Conservation (phyloP, 192 early-diverging fungal species). For the Dimargaris xerosporica region DNA sequence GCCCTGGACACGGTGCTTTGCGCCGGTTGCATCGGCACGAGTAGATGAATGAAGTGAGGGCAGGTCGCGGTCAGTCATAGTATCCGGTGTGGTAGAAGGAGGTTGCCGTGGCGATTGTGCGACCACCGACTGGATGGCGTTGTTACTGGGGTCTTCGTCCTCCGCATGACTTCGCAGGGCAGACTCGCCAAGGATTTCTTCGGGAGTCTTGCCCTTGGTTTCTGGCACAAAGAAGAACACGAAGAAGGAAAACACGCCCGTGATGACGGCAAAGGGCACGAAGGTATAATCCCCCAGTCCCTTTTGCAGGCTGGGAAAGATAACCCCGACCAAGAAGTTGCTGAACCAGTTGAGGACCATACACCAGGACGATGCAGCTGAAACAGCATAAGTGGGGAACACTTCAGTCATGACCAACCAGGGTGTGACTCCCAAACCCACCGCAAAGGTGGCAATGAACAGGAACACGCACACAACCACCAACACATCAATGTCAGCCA, state of each 20-base stretch:
- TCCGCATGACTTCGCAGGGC: neutral
- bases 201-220: slow-evolving; percentile 61
- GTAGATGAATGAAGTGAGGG: no score
- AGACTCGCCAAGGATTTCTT: slow-evolving; percentile 34
- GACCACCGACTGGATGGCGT: no score
- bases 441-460: slow-evolving; percentile 61
- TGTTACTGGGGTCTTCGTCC: neutral
- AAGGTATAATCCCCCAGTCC: slow-evolving; percentile 36
- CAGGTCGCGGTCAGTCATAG: no score
- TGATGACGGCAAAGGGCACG: slow-evolving; percentile 54
- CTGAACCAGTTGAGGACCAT: slow-evolving; percentile 60
- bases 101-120: no score
- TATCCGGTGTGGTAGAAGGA: no score
- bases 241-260: slow-evolving; percentile 46
- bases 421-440: slow-evolving; percentile 69
- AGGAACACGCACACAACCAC: slow-evolving; percentile 52
- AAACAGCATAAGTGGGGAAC: slow-evolving; percentile 56
- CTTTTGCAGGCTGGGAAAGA: slow-evolving; percentile 38
- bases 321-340: slow-evolving; percentile 42
- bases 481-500: slow-evolving; percentile 31
- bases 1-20: no score
- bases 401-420: slow-evolving; percentile 69
- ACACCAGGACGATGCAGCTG: slow-evolving; percentile 50
- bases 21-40: no score
- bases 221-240: slow-evolving; percentile 62